Evolutionary conservation across 2,329 filamentous ascomycete genomes (phyloP).

Genomic region (Microdochium trichocladiopsis): DNA sequence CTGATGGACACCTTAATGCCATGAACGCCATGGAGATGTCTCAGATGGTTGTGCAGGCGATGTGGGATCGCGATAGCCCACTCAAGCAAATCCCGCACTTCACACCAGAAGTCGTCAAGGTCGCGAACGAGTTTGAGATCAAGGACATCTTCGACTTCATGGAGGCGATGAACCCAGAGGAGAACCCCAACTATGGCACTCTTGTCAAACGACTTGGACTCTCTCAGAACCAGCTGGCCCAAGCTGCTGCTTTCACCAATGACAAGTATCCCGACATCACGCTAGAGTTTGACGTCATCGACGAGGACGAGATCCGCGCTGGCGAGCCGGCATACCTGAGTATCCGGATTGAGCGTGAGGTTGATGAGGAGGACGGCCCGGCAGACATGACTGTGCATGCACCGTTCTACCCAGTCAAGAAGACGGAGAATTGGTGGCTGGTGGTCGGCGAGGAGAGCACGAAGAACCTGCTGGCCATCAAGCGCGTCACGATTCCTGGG

Average conservation of each 20-base stretch:
- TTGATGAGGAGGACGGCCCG: slow-evolving; percentile 62
- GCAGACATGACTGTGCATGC: slow-evolving; percentile 83
- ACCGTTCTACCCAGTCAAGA: slow-evolving; percentile 85
- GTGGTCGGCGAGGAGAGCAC: slow-evolving; percentile 90
- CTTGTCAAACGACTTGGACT: slow-evolving; percentile 75
- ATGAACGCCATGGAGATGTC: slow-evolving; percentile 99
- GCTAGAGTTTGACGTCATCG: slow-evolving; percentile 79
- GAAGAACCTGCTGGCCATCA: slow-evolving; percentile 84
- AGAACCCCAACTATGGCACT: slow-evolving; percentile 73
- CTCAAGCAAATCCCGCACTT: slow-evolving; percentile 98
- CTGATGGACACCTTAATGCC: slow-evolving; percentile 91
- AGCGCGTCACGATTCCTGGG: slow-evolving; percentile 75
- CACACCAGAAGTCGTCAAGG: slow-evolving; percentile 72
- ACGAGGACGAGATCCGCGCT: slow-evolving; percentile 71
- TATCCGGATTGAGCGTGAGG: slow-evolving; percentile 77
- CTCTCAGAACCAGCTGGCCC: slow-evolving; percentile 71
- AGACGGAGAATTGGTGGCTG: slow-evolving; percentile 98
- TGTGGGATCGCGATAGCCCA: slow-evolving; percentile 97
- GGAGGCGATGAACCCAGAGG: slow-evolving; percentile 95
- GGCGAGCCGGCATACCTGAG: slow-evolving; percentile 77
- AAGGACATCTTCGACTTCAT: slow-evolving; percentile 97
- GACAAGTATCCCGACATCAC: slow-evolving; percentile 94
- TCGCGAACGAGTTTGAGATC: slow-evolving; percentile 74
- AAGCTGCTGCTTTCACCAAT: slow-evolving; percentile 94
- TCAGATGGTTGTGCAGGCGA: slow-evolving; percentile 97